Conservation (phyloP, 163 green algal genomes). For the Chlorella variabilis region DNA sequence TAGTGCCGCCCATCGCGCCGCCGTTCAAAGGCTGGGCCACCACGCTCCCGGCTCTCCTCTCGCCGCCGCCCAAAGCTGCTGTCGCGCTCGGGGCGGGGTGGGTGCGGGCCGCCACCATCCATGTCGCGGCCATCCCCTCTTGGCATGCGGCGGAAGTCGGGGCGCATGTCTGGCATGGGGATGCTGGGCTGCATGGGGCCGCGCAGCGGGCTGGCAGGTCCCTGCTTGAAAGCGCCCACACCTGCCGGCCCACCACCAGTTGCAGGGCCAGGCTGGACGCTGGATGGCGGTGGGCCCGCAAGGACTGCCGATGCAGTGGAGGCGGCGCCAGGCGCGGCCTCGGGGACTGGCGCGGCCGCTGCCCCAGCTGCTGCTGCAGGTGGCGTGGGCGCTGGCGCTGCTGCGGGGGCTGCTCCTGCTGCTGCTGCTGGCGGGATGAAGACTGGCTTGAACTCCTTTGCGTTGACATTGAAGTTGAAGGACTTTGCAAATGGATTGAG, state of each 20-base stretch:
- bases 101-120: background rate
- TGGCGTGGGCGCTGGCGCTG: background rate
- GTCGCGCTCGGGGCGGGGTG: conserved; percentile 4
- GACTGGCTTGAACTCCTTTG: conserved; percentile 58
- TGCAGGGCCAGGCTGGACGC: background rate
- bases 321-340: background rate
- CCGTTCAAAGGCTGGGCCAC: conserved; percentile 2
- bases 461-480: conserved; percentile 68
- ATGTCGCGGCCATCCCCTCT: conserved; percentile 14
- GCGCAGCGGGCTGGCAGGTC: conserved; percentile 4
- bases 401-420: background rate
- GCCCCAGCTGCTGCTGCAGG: background rate
- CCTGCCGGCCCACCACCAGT: no score
- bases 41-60: conserved; percentile 23
- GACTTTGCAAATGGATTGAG: conserved; percentile 69
- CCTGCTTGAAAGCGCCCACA: background rate
- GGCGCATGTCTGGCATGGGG: conserved; percentile 37
- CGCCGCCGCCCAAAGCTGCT: conserved; percentile 30
- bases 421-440: conserved; percentile 22
- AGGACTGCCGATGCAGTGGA: background rate
- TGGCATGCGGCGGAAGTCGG: conserved; percentile 14
- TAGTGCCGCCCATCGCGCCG: conserved; percentile 17
- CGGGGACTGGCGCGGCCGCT: background rate
- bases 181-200: conserved; percentile 13
- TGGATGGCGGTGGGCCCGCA: background rate